Evolutionary conservation across 305 asterid species (phyloP).

Genomic region (Fraxinus ornus): DNA sequence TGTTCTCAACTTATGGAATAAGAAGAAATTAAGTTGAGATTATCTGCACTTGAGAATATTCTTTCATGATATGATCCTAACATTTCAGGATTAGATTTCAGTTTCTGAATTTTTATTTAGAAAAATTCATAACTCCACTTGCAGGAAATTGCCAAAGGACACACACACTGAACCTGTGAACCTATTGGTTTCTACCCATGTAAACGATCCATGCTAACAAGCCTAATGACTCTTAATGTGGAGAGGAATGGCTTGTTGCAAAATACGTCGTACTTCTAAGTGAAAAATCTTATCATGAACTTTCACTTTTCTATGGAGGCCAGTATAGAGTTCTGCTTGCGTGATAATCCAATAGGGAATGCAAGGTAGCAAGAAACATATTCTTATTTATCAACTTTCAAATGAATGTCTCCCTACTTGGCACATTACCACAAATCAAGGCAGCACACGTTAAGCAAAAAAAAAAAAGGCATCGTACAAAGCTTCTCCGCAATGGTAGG

Average conservation of each 20-base stretch:
- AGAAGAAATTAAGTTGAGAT: background rate
- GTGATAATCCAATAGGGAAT: background rate
- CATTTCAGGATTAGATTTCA: background rate
- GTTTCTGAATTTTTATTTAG: background rate
- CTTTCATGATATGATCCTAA: background rate
- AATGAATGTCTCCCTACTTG: background rate
- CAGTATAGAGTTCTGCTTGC: background rate
- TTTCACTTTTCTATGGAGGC: background rate
- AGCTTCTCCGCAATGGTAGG: background rate
- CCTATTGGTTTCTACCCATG: background rate
- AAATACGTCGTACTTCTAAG: background rate
- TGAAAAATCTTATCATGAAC: background rate
- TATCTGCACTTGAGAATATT: background rate
- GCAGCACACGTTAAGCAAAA: background rate
- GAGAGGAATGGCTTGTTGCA: background rate
- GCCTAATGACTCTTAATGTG: background rate
- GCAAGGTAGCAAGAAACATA: background rate
- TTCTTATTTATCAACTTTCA: background rate
- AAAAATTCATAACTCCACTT: background rate
- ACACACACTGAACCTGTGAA: background rate
- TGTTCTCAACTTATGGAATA: background rate
- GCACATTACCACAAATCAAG: background rate
- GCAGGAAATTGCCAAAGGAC: background rate
- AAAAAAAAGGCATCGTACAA: background rate
- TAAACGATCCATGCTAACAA: background rate